Percentiles rank a stretch among this genome's conserved stretches.
Evolutionary conservation across 352 stramenopile genomes (phyloP).

Genomic region (Plasmopara viticola): DNA sequence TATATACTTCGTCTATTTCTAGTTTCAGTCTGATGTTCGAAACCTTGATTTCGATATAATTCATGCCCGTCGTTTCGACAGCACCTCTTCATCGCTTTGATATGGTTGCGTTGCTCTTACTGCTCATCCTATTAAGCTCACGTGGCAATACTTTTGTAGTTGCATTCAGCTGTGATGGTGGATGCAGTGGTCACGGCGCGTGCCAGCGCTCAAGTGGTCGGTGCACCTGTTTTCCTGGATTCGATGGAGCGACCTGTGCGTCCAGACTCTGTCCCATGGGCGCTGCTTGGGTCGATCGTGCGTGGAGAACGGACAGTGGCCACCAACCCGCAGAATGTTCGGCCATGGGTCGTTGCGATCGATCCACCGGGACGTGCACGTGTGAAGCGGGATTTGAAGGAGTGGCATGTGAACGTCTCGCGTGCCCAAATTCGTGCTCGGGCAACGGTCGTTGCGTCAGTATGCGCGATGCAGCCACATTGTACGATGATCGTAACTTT

Average conservation of each 20-base stretch:
- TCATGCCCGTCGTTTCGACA: not conserved
- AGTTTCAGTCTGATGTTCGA: no score
- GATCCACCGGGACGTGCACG: conserved; percentile 41
- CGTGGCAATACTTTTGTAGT: conserved; percentile 2
- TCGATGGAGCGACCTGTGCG: conserved; percentile 61
- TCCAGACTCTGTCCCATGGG: conserved; percentile 41
- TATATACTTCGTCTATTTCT: no score
- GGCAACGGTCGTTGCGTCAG: conserved; percentile 60
- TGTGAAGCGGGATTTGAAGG: conserved; percentile 35
- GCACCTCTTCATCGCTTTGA: not conserved
- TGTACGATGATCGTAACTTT: conserved; percentile 67
- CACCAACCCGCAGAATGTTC: conserved; percentile 73
- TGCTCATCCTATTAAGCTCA: conserved; percentile 5
- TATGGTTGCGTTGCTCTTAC: not conserved
- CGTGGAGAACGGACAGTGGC: conserved; percentile 43
- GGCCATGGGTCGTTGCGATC: conserved; percentile 6
- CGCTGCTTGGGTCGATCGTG: conserved; percentile 58
- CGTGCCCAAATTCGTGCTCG: conserved; percentile 46
- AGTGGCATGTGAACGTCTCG: conserved; percentile 35
- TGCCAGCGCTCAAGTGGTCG: conserved; percentile 49
- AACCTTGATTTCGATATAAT: no score
- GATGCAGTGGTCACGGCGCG: conserved; percentile 76
- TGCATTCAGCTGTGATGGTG: conserved; percentile 56
- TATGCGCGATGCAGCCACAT: conserved; percentile 51
- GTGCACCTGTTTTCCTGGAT: conserved; percentile 79